A percentile compares a stretch with the other conserved stretches of the same genome.
phyloP scores from a whole-genome alignment of 169 alveolate genomes.

The Plasmodium vivax region DNA sequence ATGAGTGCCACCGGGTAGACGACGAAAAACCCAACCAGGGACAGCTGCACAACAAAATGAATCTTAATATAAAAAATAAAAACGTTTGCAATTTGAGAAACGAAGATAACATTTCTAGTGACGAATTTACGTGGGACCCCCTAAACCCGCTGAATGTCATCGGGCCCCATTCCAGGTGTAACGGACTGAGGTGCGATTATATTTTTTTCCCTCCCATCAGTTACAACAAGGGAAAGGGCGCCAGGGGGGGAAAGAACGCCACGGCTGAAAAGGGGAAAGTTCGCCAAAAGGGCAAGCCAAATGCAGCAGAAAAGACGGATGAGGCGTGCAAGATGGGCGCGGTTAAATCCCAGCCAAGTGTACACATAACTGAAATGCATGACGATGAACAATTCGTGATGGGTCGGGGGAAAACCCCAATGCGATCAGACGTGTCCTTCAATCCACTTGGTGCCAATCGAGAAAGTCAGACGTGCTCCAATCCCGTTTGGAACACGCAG shows the following conservation, averaged over 20 bases:
- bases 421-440: neutral
- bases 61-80: neutral
- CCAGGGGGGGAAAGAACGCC: neutral
- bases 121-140: constrained; percentile 92
- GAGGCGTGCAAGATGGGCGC: neutral
- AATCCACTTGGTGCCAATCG: neutral
- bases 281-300: neutral
- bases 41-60: neutral
- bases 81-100: neutral
- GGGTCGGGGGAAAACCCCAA: neutral
- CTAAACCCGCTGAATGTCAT: constrained; percentile 88
- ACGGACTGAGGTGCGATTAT: constrained; percentile 91
- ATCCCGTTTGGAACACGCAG: neutral
- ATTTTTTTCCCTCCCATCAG: constrained; percentile 90
- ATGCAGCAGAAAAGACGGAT: neutral
- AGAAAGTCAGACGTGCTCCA: neutral
- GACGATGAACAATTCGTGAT: neutral
- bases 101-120: constrained; percentile 32
- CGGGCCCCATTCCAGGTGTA: constrained; percentile 92
- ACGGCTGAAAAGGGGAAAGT: neutral
- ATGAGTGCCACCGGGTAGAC: neutral
- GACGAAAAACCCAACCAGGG: neutral
- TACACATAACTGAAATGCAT: neutral
- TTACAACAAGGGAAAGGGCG: constrained; percentile 2
- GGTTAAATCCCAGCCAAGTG: neutral